Percentiles rank a stretch among this genome's conserved stretches.
phyloP scores from a whole-genome alignment of 768 basidiomycete species.

The Suillus weaverae region DNA sequence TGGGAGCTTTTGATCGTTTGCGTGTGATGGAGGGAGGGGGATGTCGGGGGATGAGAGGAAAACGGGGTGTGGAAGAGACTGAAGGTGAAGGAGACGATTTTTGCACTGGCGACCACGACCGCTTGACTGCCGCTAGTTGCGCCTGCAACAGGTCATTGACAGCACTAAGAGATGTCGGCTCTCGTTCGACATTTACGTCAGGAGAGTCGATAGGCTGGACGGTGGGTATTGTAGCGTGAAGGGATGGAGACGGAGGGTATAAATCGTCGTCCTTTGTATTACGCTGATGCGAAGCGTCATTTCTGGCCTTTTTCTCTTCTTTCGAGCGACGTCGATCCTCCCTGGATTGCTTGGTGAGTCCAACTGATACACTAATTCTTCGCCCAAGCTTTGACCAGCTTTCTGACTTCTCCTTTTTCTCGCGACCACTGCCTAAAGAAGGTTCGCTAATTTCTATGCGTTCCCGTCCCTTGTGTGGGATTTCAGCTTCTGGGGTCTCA shows the following conservation, averaged over 20 bases:
- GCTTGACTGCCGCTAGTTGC: conserved; percentile 28
- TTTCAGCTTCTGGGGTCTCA: neutral
- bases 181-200: conserved; percentile 16
- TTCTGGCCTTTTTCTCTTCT: conserved; percentile 40
- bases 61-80: conserved; percentile 19
- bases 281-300: conserved; percentile 20
- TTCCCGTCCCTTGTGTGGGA: conserved; percentile 4
- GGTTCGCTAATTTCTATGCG: conserved; percentile 22
- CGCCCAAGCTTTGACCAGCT: conserved; percentile 66
- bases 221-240: conserved; percentile 3
- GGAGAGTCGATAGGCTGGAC: conserved; percentile 10
- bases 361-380: conserved; percentile 61
- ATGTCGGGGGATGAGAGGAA: conserved; percentile 28
- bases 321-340: conserved; percentile 27
- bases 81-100: conserved; percentile 21
- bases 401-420: conserved; percentile 41
- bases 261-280: conserved; percentile 26
- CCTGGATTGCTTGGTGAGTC: conserved; percentile 37
- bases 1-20: conserved; percentile 42
- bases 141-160: conserved; percentile 27
- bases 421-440: conserved; percentile 35
- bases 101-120: conserved; percentile 23
- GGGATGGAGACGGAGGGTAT: conserved; percentile 14
- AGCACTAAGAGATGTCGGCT: conserved; percentile 22
- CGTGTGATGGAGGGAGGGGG: conserved; percentile 32